Evolutionary conservation across 257 asterid genomes (phyloP).

Genomic region (Paraleonurus japonicus): DNA sequence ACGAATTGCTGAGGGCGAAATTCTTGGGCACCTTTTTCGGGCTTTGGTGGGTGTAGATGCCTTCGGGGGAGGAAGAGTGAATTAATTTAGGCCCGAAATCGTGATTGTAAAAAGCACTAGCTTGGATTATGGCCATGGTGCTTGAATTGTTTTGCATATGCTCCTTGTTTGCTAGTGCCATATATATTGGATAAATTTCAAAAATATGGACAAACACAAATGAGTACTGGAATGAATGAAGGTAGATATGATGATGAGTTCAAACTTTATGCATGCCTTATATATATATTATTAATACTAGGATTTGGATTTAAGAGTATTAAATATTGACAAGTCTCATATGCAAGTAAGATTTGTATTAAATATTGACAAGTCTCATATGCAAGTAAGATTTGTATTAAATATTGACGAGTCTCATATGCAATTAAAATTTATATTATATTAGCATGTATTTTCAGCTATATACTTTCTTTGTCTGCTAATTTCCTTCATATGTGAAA

Average conservation of each 20-base stretch:
- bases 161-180: conserved; percentile 60
- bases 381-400: too few species aligned
- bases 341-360: too few species aligned
- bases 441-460: too few species aligned
- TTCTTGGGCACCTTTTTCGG: conserved; percentile 50
- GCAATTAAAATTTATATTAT: too few species aligned
- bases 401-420: too few species aligned
- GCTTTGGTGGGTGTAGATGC: conserved; percentile 40
- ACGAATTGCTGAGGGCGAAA: conserved; percentile 44
- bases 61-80: conserved; percentile 28
- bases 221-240: conserved; percentile 15
- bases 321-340: too few species aligned
- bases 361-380: too few species aligned
- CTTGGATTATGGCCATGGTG: conserved; percentile 52
- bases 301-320: conserved; percentile 4
- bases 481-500: too few species aligned
- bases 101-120: conserved; percentile 52
- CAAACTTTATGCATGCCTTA: conserved; percentile 22
- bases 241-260: conserved; percentile 27
- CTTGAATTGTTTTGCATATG: conserved; percentile 41
- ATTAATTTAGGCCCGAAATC: conserved; percentile 34
- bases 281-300: conserved; percentile 28
- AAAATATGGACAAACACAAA: conserved; percentile 5
- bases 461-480: too few species aligned
- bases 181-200: conserved; percentile 18